Conservation (phyloP, 2,329 filamentous ascomycete genomes). For the Apiospora aurea region DNA sequence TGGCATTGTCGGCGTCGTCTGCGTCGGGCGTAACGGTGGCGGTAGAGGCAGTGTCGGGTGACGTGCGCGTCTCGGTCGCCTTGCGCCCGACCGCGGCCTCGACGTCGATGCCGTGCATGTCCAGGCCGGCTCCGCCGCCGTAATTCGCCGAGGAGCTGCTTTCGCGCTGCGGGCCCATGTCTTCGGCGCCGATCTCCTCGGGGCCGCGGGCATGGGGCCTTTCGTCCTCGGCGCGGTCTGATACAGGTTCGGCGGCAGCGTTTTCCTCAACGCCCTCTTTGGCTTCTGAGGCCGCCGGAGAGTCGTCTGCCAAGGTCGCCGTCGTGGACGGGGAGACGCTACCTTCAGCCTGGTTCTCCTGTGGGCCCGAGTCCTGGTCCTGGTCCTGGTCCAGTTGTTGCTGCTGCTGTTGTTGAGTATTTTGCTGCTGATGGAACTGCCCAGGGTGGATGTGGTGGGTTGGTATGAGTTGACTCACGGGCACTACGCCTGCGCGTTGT, state of each 20-base stretch:
- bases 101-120: slow-evolving; percentile 64
- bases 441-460: slow-evolving; percentile 41
- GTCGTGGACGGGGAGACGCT: slow-evolving; percentile 31
- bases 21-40: slow-evolving; percentile 26
- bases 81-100: slow-evolving; percentile 68
- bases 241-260: slow-evolving; percentile 44
- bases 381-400: slow-evolving; percentile 22
- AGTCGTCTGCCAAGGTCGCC: slow-evolving; percentile 32
- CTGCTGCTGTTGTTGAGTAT: slow-evolving; percentile 24
- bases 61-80: slow-evolving; percentile 33
- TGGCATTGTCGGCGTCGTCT: slow-evolving; percentile 28
- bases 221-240: slow-evolving; percentile 62
- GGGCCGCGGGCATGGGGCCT: slow-evolving; percentile 85
- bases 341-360: slow-evolving; percentile 15
- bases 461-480: slow-evolving; percentile 66
- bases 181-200: slow-evolving; percentile 82
- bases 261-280: slow-evolving; percentile 39
- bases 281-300: slow-evolving; percentile 10
- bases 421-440: slow-evolving; percentile 28
- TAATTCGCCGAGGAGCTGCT: slow-evolving; percentile 48
- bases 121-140: slow-evolving; percentile 49
- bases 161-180: slow-evolving; percentile 75
- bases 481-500: slow-evolving; percentile 81
- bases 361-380: slow-evolving; percentile 20
- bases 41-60: slow-evolving; percentile 30